A percentile compares a stretch with the other conserved stretches of the same genome.
Evolutionary conservation across 495 filamentous ascomycete species (phyloP).

Genomic region (Aspergillus carlsbadensis): DNA sequence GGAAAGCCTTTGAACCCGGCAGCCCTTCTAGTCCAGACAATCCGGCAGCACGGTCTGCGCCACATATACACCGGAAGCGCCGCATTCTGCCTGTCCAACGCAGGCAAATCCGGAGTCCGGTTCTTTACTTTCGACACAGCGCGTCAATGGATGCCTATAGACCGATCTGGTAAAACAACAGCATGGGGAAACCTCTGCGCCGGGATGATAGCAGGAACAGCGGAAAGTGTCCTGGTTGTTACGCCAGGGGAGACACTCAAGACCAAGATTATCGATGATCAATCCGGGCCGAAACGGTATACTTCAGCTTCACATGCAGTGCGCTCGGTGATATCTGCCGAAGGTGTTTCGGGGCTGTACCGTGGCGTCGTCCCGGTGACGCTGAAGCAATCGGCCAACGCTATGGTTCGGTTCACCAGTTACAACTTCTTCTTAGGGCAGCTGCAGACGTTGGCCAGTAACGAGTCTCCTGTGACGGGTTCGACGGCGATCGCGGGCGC

Average conservation of each 20-base stretch:
- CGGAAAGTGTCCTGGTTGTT: conserved; percentile 26
- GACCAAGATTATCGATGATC: conserved; percentile 32
- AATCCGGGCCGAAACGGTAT: conserved; percentile 18
- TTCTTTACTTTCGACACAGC: conserved; percentile 24
- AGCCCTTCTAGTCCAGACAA: conserved; percentile 12
- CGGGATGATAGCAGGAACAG: conserved; percentile 27
- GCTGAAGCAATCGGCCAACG: conserved; percentile 31
- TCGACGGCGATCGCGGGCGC: conserved; percentile 23
- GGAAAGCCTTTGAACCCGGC: background rate
- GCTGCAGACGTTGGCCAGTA: conserved; percentile 5
- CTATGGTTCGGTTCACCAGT: conserved; percentile 31
- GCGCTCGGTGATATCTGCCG: conserved; percentile 12
- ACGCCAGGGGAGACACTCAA: conserved; percentile 33
- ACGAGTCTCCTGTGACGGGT: conserved; percentile 1
- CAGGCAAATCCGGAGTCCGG: conserved; percentile 21
- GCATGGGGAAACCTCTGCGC: conserved; percentile 19
- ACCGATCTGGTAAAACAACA: conserved; percentile 5
- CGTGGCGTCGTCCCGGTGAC: conserved; percentile 28
- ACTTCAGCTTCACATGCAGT: conserved; percentile 21
- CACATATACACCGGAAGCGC: conserved; percentile 22
- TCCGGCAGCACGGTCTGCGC: conserved; percentile 16
- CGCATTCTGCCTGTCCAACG: conserved; percentile 23
- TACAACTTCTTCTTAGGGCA: conserved; percentile 25
- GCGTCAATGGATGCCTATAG: conserved; percentile 16
- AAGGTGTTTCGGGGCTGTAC: conserved; percentile 24